Percentiles rank a stretch among this genome's conserved stretches.
Evolutionary conservation across 495 filamentous ascomycete species (phyloP).

Genomic region (Podospora anserina): DNA sequence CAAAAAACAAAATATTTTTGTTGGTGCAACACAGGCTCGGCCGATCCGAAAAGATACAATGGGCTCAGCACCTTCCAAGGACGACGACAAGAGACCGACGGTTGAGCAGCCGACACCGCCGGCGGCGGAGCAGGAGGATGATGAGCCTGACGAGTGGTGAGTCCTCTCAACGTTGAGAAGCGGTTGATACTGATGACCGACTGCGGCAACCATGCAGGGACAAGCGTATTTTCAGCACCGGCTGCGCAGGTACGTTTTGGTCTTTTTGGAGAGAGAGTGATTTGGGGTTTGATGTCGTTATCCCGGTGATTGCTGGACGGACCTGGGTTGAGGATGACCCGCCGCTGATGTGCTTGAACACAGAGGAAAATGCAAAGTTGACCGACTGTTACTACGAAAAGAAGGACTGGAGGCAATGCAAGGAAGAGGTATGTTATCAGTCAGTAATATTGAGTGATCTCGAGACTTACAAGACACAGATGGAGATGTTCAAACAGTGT

Average conservation of each 20-base stretch:
- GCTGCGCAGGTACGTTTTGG: slow-evolving; percentile 69
- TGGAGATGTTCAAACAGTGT: slow-evolving; percentile 87
- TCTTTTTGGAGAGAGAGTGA: background rate
- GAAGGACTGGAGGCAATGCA: slow-evolving; percentile 93
- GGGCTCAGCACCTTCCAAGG: background rate
- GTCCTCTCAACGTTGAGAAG: slow-evolving; percentile 14
- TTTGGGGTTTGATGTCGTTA: background rate
- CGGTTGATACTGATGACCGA: slow-evolving; percentile 14
- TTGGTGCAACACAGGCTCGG: background rate
- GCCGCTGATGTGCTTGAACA: slow-evolving; percentile 11
- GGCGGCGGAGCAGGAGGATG: slow-evolving; percentile 53
- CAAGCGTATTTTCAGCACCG: slow-evolving; percentile 95
- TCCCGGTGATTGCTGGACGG: slow-evolving; percentile 11
- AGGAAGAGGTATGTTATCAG: slow-evolving; percentile 67
- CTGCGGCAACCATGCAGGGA: slow-evolving; percentile 49
- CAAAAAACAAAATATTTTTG: background rate
- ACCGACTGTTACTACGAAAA: slow-evolving; percentile 95
- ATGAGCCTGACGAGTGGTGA: slow-evolving; percentile 96
- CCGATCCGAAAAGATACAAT: background rate
- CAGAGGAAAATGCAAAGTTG: slow-evolving; percentile 85
- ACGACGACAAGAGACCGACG: slow-evolving; percentile 29
- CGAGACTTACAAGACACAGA: slow-evolving; percentile 50
- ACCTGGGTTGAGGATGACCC: background rate
- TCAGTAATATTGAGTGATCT: slow-evolving; percentile 14
- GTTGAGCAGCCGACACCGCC: slow-evolving; percentile 26